A percentile compares a stretch with the other conserved stretches of the same genome.
Evolutionary conservation across 1,284 basidiomycete genomes (phyloP).

Genomic region (Lignosus rhinocerotis): DNA sequence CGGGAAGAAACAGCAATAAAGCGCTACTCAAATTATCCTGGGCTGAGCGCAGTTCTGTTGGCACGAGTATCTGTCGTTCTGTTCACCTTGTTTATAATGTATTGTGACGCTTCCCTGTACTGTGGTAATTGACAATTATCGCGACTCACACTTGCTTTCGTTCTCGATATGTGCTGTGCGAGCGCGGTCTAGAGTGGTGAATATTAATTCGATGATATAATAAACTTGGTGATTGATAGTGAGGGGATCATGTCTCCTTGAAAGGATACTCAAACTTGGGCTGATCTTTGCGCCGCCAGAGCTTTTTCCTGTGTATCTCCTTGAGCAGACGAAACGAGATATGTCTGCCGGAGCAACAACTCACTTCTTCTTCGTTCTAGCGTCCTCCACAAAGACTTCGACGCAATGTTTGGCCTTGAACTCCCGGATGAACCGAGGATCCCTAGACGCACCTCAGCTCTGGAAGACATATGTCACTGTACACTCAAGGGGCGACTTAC

Average conservation of each 20-base stretch:
- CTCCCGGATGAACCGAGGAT: slow-evolving; percentile 92
- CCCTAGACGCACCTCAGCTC: slow-evolving; percentile 50
- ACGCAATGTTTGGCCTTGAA: slow-evolving; percentile 87
- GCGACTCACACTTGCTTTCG: neutral
- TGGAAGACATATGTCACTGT: neutral
- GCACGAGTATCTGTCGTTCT: slow-evolving; percentile 2
- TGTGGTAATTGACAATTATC: neutral
- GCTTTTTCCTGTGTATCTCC: slow-evolving; percentile 66
- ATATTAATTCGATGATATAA: slow-evolving; percentile 5
- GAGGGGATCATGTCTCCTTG: slow-evolving; percentile 51
- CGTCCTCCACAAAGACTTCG: slow-evolving; percentile 86
- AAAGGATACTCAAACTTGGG: slow-evolving; percentile 86
- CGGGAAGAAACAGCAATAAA: slow-evolving; percentile 22
- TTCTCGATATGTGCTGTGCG: neutral
- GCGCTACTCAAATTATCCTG: slow-evolving; percentile 11
- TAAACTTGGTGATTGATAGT: neutral
- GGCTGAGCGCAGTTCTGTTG: neutral
- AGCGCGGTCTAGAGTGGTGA: slow-evolving; percentile 13
- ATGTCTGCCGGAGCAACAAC: slow-evolving; percentile 31
- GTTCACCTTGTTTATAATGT: neutral
- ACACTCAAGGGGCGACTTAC: slow-evolving; percentile 43
- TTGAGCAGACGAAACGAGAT: slow-evolving; percentile 3
- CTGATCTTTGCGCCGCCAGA: slow-evolving; percentile 88
- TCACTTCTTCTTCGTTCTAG: slow-evolving; percentile 86
- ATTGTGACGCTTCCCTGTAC: neutral